Conservation (phyloP, 352 stramenopile species). For the Globisporangium uncinulatum region DNA sequence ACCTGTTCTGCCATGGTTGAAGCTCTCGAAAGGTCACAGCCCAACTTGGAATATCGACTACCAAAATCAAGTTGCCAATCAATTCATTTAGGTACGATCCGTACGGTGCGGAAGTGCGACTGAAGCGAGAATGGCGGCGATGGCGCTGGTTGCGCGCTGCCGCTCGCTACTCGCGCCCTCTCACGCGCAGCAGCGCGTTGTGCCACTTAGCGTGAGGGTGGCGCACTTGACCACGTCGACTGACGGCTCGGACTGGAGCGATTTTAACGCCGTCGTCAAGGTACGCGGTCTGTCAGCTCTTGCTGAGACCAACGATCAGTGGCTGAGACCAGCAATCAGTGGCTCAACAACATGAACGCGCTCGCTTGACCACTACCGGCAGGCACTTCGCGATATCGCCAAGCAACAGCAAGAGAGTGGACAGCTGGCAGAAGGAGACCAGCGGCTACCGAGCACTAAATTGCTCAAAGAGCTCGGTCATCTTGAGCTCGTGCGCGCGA, state of each 20-base stretch:
- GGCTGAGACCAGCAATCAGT: neutral
- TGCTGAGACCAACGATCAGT: neutral
- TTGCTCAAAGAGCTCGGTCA: conserved; percentile 65
- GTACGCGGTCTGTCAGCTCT: conserved; percentile 15
- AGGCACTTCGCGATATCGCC: conserved; percentile 65
- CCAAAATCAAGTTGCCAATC: neutral
- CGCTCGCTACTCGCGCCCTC: neutral
- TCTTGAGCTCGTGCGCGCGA: conserved; percentile 52
- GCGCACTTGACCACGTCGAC: conserved; percentile 3
- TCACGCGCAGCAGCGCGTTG: neutral
- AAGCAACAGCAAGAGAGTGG: conserved; percentile 29
- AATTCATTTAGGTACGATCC: no score
- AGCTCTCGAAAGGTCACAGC: neutral
- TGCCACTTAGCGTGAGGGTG: neutral
- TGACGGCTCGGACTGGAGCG: conserved; percentile 31
- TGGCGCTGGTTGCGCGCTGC: conserved; percentile 4
- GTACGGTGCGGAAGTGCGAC: no score
- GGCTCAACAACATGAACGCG: neutral
- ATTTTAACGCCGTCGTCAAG: conserved; percentile 63
- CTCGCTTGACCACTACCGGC: neutral
- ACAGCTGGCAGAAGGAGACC: conserved; percentile 1
- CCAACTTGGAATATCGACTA: neutral
- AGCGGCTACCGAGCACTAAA: conserved; percentile 55
- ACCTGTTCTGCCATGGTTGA: conserved; percentile 17
- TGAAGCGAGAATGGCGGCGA: conserved; percentile 5